A percentile compares a stretch with the other conserved stretches of the same genome.
Evolutionary conservation across 2,329 filamentous ascomycete genomes (phyloP).

Genomic region (Emmonsiellopsis sp.): DNA sequence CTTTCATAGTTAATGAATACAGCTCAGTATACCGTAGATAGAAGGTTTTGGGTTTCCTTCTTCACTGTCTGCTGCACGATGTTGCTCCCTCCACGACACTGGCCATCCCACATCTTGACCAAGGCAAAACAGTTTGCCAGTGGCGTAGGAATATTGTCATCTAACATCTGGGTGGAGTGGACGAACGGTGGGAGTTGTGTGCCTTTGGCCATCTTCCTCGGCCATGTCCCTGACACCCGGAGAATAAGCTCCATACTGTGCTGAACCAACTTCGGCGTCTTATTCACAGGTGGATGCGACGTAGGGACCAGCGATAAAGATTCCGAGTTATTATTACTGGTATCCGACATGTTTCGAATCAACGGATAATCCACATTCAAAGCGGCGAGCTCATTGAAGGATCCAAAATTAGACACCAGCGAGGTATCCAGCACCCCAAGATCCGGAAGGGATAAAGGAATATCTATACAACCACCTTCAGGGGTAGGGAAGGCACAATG

Average conservation of each 20-base stretch:
- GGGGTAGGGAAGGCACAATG: not conserved
- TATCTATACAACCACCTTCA: not conserved
- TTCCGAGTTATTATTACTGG: not conserved
- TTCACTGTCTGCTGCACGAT: slow-evolving; percentile 25
- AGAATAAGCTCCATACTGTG: slow-evolving; percentile 27
- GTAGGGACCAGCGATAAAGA: not conserved
- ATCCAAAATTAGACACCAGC: not conserved
- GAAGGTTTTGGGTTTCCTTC: slow-evolving; percentile 24
- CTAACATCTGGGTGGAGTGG: slow-evolving; percentile 20
- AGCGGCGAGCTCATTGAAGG: not conserved
- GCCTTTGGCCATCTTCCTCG: slow-evolving; percentile 30
- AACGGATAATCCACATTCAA: not conserved
- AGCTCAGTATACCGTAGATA: slow-evolving; percentile 20
- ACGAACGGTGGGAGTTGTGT: slow-evolving; percentile 30
- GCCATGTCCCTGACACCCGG: slow-evolving; percentile 29
- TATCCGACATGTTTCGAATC: not conserved
- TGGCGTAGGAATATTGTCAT: slow-evolving; percentile 17
- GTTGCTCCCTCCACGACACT: slow-evolving; percentile 20
- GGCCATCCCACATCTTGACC: slow-evolving; percentile 30
- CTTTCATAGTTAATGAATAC: not conserved
- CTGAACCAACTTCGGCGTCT: not conserved
- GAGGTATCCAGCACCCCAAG: not conserved
- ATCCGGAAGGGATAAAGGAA: not conserved
- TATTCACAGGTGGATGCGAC: not conserved
- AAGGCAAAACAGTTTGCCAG: slow-evolving; percentile 29